Conservation (phyloP, 1,139 yeast species). For the Pichia sp. region DNA sequence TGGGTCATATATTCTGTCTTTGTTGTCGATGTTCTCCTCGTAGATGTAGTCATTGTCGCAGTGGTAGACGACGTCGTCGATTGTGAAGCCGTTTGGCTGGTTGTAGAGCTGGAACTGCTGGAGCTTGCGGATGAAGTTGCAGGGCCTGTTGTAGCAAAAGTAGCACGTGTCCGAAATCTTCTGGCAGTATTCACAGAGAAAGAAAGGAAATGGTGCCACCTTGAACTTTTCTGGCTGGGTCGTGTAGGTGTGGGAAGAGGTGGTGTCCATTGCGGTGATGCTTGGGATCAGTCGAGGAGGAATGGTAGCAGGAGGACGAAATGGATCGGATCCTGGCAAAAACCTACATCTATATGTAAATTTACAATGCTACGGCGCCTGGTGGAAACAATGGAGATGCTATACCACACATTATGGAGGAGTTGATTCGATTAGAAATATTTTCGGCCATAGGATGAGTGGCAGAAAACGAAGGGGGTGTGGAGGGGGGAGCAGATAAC, state of each 20-base stretch:
- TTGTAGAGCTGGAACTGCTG: slow-evolving; percentile 14
- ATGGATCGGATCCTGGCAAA: too few relatives aligned
- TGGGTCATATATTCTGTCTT: slow-evolving; percentile 10
- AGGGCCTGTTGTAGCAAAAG: slow-evolving; percentile 12
- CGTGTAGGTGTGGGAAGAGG: background rate
- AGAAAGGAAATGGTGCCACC: slow-evolving; percentile 8
- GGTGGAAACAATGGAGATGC: background rate
- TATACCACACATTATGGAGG: background rate
- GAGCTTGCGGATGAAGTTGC: slow-evolving; percentile 13
- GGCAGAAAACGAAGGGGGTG: background rate
- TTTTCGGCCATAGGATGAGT: background rate
- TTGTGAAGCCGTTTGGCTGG: slow-evolving; percentile 8
- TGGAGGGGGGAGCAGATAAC: background rate
- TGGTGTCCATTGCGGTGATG: background rate
- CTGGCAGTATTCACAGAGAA: slow-evolving; percentile 15
- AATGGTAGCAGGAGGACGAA: too few relatives aligned
- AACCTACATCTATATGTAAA: too few relatives aligned
- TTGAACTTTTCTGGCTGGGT: background rate
- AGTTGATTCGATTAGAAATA: background rate
- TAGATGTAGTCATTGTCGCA: slow-evolving; percentile 12
- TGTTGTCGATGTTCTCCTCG: slow-evolving; percentile 14
- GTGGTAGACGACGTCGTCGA: slow-evolving; percentile 9
- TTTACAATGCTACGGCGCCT: too few relatives aligned
- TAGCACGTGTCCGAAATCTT: slow-evolving; percentile 16
- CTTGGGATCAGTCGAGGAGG: background rate